A percentile compares a stretch with the other conserved stretches of the same genome.
Conservation (phyloP, 192 early-diverging fungal species). For the Coemansia sp. region DNA sequence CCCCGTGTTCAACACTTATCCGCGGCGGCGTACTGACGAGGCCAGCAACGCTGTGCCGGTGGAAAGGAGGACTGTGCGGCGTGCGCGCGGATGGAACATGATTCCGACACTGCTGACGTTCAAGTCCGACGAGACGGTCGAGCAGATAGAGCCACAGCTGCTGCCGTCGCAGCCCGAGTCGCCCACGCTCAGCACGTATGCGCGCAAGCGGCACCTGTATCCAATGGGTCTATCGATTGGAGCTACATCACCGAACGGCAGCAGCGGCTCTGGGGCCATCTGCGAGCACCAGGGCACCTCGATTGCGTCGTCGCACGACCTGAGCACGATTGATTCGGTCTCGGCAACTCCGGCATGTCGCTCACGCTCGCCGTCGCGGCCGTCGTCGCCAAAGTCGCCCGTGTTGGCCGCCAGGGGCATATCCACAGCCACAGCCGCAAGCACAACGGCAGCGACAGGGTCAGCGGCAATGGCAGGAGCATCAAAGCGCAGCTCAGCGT, state of each 20-base stretch:
- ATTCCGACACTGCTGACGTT: conserved; percentile 48
- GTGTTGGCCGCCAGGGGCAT: conserved; percentile 14
- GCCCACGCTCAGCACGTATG: conserved; percentile 28
- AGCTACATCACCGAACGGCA: background rate
- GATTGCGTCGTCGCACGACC: conserved; percentile 30
- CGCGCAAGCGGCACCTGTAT: conserved; percentile 45
- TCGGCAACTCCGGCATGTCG: conserved; percentile 13
- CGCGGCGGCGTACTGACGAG: conserved; percentile 35
- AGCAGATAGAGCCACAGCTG: too few relatives aligned
- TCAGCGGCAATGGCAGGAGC: too few relatives aligned
- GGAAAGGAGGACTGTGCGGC: conserved; percentile 14
- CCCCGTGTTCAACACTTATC: conserved; percentile 43
- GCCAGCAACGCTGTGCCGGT: conserved; percentile 2
- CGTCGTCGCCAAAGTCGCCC: conserved; percentile 26
- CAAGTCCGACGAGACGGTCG: conserved; percentile 10
- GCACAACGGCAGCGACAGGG: too few relatives aligned
- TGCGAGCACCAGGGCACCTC: conserved; percentile 17
- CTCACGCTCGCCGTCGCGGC: conserved; percentile 23
- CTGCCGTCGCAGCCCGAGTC: conserved; percentile 36
- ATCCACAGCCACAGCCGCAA: too few relatives aligned
- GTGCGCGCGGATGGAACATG: conserved; percentile 50
- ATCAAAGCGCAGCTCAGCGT: conserved; percentile 24
- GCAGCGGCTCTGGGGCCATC: background rate
- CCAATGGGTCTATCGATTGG: conserved; percentile 47
- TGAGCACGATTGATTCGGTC: conserved; percentile 23